A percentile compares a stretch with the other conserved stretches of the same genome.
Conservation (phyloP, 2,329 filamentous ascomycete genomes). For the Madurella mycetomatis region DNA sequence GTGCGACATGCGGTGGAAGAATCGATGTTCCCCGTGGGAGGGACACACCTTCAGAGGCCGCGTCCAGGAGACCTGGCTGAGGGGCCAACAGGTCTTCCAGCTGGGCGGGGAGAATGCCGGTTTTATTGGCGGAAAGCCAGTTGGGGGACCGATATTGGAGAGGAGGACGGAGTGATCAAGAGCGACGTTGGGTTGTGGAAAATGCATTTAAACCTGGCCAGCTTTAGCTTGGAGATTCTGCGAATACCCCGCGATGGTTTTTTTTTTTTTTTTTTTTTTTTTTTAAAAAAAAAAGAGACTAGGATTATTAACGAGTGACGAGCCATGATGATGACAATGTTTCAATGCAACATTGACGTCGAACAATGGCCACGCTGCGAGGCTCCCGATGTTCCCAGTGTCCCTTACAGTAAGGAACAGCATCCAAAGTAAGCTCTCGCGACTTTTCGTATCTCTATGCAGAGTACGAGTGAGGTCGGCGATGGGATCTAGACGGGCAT, state of each 20-base stretch:
- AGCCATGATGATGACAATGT: too few species aligned
- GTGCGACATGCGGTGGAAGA: constrained; percentile 88
- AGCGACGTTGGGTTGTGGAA: neutral
- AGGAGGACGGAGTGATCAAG: constrained; percentile 43
- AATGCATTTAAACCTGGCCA: neutral
- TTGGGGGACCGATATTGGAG: constrained; percentile 56
- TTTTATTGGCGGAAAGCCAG: constrained; percentile 45
- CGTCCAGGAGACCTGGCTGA: constrained; percentile 80
- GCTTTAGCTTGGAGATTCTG: neutral
- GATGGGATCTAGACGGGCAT: too few species aligned
- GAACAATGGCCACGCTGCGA: too few species aligned
- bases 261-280: too few species aligned
- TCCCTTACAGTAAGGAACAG: too few species aligned
- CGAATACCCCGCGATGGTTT: constrained; percentile 5
- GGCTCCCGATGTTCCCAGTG: too few species aligned
- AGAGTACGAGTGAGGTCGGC: too few species aligned
- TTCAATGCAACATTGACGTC: too few species aligned
- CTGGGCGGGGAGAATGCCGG: constrained; percentile 51
- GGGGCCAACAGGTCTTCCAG: constrained; percentile 70
- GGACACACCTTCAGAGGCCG: constrained; percentile 72
- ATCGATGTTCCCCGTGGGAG: constrained; percentile 88
- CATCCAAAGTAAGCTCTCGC: too few species aligned
- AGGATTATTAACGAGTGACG: too few species aligned
- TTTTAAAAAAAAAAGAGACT: too few species aligned
- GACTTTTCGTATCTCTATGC: neutral